Conservation (phyloP, 2,329 filamentous ascomycete genomes). For the Botrytis medusae region DNA sequence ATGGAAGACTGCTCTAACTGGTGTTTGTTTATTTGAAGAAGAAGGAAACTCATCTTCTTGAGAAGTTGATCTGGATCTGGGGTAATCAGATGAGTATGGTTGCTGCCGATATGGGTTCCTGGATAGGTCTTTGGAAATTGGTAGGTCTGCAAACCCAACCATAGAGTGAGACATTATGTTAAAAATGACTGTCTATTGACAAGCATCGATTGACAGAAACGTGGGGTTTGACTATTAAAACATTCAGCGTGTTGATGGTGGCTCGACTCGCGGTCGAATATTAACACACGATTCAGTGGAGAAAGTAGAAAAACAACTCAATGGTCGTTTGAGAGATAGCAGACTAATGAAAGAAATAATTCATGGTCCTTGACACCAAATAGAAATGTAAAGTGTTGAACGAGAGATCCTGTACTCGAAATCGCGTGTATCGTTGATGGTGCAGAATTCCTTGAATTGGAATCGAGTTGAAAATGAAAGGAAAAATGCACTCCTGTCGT, state of each 20-base stretch:
- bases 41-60: constrained; percentile 6
- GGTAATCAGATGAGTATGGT: neutral
- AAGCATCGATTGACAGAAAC: neutral
- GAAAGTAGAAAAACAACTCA: neutral
- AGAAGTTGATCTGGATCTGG: constrained; percentile 18
- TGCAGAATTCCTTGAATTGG: neutral
- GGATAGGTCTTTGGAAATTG: neutral
- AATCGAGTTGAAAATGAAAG: neutral
- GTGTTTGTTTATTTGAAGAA: constrained; percentile 25
- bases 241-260: neutral
- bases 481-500: neutral
- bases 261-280: neutral
- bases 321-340: neutral
- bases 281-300: neutral
- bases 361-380: neutral
- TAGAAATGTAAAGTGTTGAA: neutral
- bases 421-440: neutral
- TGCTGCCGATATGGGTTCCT: constrained; percentile 9
- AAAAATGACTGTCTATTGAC: neutral
- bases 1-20: constrained; percentile 33
- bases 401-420: neutral
- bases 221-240: neutral
- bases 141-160: neutral
- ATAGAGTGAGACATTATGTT: constrained; percentile 8
- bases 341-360: neutral